Conservation (phyloP, 352 stramenopile genomes). For the Phytophthora idaei region DNA sequence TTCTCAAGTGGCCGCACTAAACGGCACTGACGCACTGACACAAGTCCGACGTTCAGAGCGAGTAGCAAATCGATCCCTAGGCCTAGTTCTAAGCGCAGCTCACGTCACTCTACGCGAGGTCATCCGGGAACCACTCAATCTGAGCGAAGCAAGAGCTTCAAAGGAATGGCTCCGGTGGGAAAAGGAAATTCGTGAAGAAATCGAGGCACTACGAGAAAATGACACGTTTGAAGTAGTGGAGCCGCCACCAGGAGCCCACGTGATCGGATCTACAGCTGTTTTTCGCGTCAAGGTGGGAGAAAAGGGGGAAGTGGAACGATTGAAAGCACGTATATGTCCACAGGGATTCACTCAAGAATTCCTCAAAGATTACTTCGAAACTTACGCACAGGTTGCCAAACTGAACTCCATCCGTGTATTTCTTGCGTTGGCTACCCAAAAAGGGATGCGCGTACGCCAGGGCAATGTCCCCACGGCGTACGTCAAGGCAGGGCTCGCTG, state of each 20-base stretch:
- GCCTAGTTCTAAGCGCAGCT: too few species aligned
- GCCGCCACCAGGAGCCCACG: background rate
- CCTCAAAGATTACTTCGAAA: conserved; percentile 27
- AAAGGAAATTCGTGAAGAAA: too few species aligned
- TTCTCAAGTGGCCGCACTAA: too few species aligned
- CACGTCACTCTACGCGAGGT: too few species aligned
- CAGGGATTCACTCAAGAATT: conserved; percentile 21
- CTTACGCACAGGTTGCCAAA: conserved; percentile 15
- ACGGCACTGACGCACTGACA: too few species aligned
- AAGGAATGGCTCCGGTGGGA: too few species aligned
- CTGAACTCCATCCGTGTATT: conserved; percentile 14
- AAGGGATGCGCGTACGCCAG: conserved; percentile 7
- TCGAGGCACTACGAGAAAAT: background rate
- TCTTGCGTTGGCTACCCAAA: conserved; percentile 7
- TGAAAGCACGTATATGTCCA: conserved; percentile 11
- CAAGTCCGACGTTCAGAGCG: too few species aligned
- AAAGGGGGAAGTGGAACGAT: background rate
- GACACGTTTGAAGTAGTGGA: background rate
- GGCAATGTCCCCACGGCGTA: background rate
- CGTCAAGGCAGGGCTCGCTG: too few species aligned
- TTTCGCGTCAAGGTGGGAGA: conserved; percentile 17
- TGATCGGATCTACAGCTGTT: conserved; percentile 9
- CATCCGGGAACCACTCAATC: too few species aligned
- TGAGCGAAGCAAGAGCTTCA: too few species aligned
- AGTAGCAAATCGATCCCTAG: too few species aligned